These are phyloP conservation scores for Thalassiosira profunda DNA, from an alignment of 108 stramenopile species.

Conservation along the genomic window DNA sequence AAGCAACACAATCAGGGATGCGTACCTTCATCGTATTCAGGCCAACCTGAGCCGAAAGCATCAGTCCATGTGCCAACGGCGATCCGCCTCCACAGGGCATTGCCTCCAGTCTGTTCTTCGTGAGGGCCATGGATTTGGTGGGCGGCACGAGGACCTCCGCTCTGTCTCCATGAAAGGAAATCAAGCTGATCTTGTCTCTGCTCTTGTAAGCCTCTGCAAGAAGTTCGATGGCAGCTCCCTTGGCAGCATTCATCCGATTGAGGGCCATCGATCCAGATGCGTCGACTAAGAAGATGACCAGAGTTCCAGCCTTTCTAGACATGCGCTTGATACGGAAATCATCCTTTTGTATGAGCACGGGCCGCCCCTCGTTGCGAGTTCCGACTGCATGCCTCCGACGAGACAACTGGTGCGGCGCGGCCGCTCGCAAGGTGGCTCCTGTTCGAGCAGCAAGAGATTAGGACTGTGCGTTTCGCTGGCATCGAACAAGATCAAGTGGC, in stretches of 20 bases:
- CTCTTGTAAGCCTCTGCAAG: conserved; percentile 78
- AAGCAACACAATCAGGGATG: no score
- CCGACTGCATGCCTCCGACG: conserved; percentile 47
- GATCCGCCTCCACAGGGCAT: conserved; percentile 90
- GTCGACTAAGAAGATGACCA: conserved; percentile 83
- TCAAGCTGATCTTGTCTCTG: conserved; percentile 76
- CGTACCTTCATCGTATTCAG: conserved; percentile 76
- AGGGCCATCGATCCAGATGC: conserved; percentile 86
- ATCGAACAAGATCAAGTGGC: no score
- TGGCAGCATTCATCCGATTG: conserved; percentile 85
- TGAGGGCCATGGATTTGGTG: conserved; percentile 74
- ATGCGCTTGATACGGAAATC: conserved; percentile 77
- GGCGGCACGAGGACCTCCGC: conserved; percentile 85
- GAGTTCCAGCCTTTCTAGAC: conserved; percentile 81
- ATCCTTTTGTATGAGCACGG: conserved; percentile 57
- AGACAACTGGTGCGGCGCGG: conserved; percentile 72
- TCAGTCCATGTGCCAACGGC: conserved; percentile 76
- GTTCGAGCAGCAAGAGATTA: no score
- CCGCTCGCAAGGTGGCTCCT: conserved; percentile 76
- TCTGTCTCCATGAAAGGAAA: conserved; percentile 74
- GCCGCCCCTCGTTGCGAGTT: conserved; percentile 44
- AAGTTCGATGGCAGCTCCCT: conserved; percentile 73
- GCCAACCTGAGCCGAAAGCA: conserved; percentile 61
- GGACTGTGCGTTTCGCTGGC: no score
- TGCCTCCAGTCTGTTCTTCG: conserved; percentile 69